Evolutionary conservation across 129 eudicot genomes (phyloP), one percentile per base, ranked within the genome.

Genomic region (Centaurea solstitialis): DNA sequence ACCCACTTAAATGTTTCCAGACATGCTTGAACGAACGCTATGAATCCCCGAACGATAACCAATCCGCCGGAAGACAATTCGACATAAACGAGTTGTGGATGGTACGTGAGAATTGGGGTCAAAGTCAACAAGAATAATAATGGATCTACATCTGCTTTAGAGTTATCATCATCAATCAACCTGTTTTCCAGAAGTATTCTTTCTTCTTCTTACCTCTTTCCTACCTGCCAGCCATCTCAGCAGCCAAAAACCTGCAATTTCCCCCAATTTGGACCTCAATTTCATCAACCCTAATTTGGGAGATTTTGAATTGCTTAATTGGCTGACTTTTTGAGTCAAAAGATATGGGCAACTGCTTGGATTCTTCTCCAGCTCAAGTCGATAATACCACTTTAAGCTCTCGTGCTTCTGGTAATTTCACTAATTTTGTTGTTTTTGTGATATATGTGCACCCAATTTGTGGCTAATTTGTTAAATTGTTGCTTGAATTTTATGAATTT

Each of bases 301-400:
- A 33, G n/a, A 33, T 33, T 26, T 26, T 33, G 43, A 69, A 7
- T 33, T 6, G 45, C 9, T n/a, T 33, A 69, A 69, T 68, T 68
- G 73, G 39, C 9, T 39, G 1, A 15, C 33, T 26, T 59, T 28
- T 7, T 30, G 20, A 4, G 13, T 43, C 57, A 26, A 26, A 26
- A 28, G n/a, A 21, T 43, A 91, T 91, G 97, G 97, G 93, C 3
- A 91, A 91, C 70, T 91, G 93, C 73, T 40, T 87, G 13, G 86
- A 80, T 79, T 87, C 92, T 8, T 84, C 93, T 17, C 83, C 96
- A 64, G 93, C 97, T 57, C 88, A 79, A 85, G 91, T 91, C 66
- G 93, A 91, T 79, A 76, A 91, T 79, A 76, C 93, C 37, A 73
- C 89, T 30, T 85, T 83, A 77, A 81, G 80, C 86, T 74, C 88